Evolutionary conservation across 1,284 basidiomycete genomes (phyloP), one percentile per base, ranked within the genome.

Genomic region (Porogramme epimiltina): DNA sequence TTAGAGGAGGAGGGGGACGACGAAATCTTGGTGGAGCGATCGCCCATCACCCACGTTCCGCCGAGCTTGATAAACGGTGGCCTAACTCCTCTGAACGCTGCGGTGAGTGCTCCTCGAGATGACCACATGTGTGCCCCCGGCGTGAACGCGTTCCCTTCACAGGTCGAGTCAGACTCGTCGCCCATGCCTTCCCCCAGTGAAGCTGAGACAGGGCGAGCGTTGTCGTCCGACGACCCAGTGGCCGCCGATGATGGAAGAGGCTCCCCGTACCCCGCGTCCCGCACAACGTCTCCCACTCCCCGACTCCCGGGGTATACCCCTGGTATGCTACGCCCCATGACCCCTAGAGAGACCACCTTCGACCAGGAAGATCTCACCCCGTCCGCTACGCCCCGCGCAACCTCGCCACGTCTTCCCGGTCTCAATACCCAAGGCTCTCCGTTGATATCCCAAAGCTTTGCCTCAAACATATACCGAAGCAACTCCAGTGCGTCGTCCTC

Each of bases 241-340:
- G 73, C 78, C 42, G 64, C 73, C 24, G 77, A 78, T 38, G 78
- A 81, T 40, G 71, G 73, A 24, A 77, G 75, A 18, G 67, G 78
- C 44, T 85, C 85, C 1, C 73, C 73, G 8, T 66, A 70, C 47
- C 68, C 73, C 54, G 71, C 70, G 52, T 71, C 74, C 34, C 71
- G 71, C 25, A 71, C 74, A 22, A 70, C 70, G 28, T 81, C 79
- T 33, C 87, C 87, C 46, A 77, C 80, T 2, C 84, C 82, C 49
- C 81, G 80, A 19, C 64, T 89, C 20, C 89, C 89, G 48, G 89
- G 90, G n/a, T 92, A 92, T 69, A 84, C 91, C 51, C 89, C 89
- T 33, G 89, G 90, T 4, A 92, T 92, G 90, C 87, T 87, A 28
- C 76, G 89, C 42, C 90, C 90, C 13, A 90, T 91, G 84, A 92